Evolutionary conservation across 192 early-diverging fungal species (phyloP), one percentile per base, ranked within the genome.

Genomic region (Spizellomyces sp.): DNA sequence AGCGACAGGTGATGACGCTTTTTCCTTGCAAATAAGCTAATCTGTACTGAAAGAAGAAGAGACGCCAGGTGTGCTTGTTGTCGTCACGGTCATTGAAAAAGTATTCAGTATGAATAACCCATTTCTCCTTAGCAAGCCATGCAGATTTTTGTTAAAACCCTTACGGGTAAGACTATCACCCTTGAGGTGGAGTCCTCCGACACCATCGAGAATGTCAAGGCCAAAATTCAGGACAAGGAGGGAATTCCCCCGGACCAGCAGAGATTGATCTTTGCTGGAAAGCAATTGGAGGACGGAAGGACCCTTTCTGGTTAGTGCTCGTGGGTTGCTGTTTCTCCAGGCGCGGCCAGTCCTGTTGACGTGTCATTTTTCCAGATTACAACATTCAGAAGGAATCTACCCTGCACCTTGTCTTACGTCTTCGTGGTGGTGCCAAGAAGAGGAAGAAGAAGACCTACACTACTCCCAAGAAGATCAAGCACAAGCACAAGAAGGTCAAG

Each of bases 401-500:
- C 58, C 84, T 91, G 48, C 86, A 89, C 79, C 69, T 90, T 41
- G 88, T 91, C 21, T 78, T 92, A 10, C 86, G 88, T 75, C 84
- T 90, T 41, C 82, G 90, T 67, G 92, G 91, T 90, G 92, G 91
- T 82, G 95, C 83, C 83, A 98, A 99, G 93, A 98, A 99, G 92
- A 89, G 94, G 75, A 99, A 98, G 91, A 99, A 99, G 95, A 99
- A 99, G 96, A 92, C 89, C 70, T 98, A 99, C 91, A 99, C 96
- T 75, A 99, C 97, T 69, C 97, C 97, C 84, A 98, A 99, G 93
- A 98, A 98, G 91, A 95, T 95, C 77, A 92, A 94, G 81, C 95
- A 99, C 90, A 98, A 98, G 93, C 87, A 90, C 81, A 95, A 94
- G 91, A 98, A 98, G 89, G 95, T 98, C 81, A 99, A 99, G 89